Evolutionary conservation across 805 yeast species (phyloP).

Genomic region (Kodamaea jinghongensis): DNA sequence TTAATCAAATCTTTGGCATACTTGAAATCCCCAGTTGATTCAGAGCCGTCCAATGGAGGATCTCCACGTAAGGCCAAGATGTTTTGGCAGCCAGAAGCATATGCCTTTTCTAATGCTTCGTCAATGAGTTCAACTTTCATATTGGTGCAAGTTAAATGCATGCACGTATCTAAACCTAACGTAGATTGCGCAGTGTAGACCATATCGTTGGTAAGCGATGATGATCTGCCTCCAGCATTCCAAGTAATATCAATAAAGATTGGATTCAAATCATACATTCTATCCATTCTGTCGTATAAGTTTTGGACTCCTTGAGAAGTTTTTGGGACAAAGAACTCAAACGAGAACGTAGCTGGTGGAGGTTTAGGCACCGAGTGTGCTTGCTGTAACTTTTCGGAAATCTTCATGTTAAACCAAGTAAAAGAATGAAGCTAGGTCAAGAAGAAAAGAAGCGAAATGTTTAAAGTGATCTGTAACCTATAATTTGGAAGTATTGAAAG

Average conservation of each 20-base stretch:
- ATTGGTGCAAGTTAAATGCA: slow-evolving; percentile 97
- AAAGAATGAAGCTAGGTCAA: too few species aligned
- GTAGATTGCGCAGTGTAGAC: slow-evolving; percentile 88
- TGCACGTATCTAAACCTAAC: slow-evolving; percentile 90
- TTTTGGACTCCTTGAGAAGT: slow-evolving; percentile 96
- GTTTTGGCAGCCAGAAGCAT: slow-evolving; percentile 90
- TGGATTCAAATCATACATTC: slow-evolving; percentile 92
- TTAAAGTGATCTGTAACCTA: too few species aligned
- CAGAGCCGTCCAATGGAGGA: slow-evolving; percentile 77
- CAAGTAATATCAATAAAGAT: slow-evolving; percentile 94
- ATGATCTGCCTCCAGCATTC: slow-evolving; percentile 95
- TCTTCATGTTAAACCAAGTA: slow-evolving; percentile 28
- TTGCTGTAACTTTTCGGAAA: slow-evolving; percentile 40
- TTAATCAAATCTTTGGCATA: slow-evolving; percentile 84
- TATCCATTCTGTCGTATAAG: slow-evolving; percentile 93
- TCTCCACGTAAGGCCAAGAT: slow-evolving; percentile 95
- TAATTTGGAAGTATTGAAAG: too few species aligned
- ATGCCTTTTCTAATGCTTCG: slow-evolving; percentile 80
- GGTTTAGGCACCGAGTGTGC: slow-evolving; percentile 40
- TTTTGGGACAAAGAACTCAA: slow-evolving; percentile 96
- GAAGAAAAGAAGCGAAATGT: too few species aligned
- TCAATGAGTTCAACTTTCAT: slow-evolving; percentile 83
- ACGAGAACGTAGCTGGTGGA: slow-evolving; percentile 76
- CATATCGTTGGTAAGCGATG: slow-evolving; percentile 84
- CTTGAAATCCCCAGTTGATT: slow-evolving; percentile 77